These are phyloP conservation scores for Suillus bovinus DNA, from an alignment of 768 basidiomycete species.

Conservation along the genomic window DNA sequence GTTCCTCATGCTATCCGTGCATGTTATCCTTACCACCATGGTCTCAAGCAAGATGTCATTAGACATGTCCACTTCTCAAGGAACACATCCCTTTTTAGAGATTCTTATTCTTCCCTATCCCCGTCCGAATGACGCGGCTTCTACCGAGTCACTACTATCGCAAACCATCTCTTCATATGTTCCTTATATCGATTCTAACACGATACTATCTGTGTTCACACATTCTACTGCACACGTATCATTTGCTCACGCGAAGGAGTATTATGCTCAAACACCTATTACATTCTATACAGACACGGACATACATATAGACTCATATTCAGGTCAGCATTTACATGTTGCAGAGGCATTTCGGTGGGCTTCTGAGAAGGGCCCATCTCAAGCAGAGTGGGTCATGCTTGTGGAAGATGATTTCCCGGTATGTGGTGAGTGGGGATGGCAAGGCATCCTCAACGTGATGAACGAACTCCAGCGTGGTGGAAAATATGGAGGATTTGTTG, in stretches of 20 bases:
- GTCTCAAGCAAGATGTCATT: constrained; percentile 7
- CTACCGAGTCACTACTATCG: constrained; percentile 31
- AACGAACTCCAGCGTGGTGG: constrained; percentile 27
- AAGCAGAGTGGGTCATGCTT: constrained; percentile 44
- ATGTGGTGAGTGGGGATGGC: constrained; percentile 38
- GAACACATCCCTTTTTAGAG: constrained; percentile 35
- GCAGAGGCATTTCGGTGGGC: constrained; percentile 43
- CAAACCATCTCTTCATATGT: constrained; percentile 39
- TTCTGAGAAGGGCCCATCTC: constrained; percentile 15
- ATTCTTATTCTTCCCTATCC: constrained; percentile 43
- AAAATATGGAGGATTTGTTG: constrained; percentile 40
- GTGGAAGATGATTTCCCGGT: constrained; percentile 47
- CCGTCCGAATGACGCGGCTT: constrained; percentile 33
- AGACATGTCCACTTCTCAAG: constrained; percentile 19
- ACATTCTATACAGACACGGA: constrained; percentile 33
- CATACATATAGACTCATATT: constrained; percentile 21
- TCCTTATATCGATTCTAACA: constrained; percentile 32
- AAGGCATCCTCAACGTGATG: constrained; percentile 35
- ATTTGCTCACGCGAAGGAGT: constrained; percentile 29
- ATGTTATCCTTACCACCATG: constrained; percentile 2
- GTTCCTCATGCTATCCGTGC: constrained; percentile 11
- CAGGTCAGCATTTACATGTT: constrained; percentile 41
- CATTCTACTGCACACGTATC: constrained; percentile 35
- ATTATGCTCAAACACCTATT: constrained; percentile 25
- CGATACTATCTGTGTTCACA: constrained; percentile 39